phyloP scores from a whole-genome alignment of 208 protist genomes.

The Trypanosoma avium region DNA sequence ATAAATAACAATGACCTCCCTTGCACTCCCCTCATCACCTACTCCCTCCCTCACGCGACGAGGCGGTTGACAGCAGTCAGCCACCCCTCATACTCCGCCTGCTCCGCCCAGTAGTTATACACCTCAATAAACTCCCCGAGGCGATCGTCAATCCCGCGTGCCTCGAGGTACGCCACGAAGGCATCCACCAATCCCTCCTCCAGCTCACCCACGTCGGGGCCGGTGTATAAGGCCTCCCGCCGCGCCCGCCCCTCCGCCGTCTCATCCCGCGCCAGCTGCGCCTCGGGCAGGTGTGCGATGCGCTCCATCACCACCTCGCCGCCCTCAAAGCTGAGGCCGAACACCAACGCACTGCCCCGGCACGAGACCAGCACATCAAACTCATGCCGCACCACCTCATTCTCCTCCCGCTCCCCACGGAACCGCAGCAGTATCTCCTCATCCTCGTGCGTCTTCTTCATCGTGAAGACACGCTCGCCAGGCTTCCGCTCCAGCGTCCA shows the following conservation, averaged over 20 bases:
- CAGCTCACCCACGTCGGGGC: conserved; percentile 74
- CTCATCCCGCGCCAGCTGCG: conserved; percentile 55
- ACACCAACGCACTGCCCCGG: conserved; percentile 58
- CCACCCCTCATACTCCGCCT: conserved; percentile 91
- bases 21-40: background rate
- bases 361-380: conserved; percentile 64
- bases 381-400: conserved; percentile 51
- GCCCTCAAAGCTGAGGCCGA: conserved; percentile 72
- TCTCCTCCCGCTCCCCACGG: conserved; percentile 42
- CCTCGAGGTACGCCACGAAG: conserved; percentile 80
- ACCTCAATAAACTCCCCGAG: conserved; percentile 75
- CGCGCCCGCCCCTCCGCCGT: conserved; percentile 50
- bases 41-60: conserved; percentile 41
- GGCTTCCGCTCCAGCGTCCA: conserved; percentile 73
- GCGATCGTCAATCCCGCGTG: conserved; percentile 78
- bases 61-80: conserved; percentile 78
- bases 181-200: conserved; percentile 74
- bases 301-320: conserved; percentile 84
- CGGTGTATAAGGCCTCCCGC: conserved; percentile 66
- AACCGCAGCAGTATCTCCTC: conserved; percentile 80
- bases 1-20: too few relatives aligned
- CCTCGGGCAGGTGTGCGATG: conserved; percentile 64
- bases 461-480: conserved; percentile 62
- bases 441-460: conserved; percentile 71
- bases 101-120: conserved; percentile 88